Evolutionary conservation across 208 protist species (phyloP).

Genomic region (Spongospora subterranea): DNA sequence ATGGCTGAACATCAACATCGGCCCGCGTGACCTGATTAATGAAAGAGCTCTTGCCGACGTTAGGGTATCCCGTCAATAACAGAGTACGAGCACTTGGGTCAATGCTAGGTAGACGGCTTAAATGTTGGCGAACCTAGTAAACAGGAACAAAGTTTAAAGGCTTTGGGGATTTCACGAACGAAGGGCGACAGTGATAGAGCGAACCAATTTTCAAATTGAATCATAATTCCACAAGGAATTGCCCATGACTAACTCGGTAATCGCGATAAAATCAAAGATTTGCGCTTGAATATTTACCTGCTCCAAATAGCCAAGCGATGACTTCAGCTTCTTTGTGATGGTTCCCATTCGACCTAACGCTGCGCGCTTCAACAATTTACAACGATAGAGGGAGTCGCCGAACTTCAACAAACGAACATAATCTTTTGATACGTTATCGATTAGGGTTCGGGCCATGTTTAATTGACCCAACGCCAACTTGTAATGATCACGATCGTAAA

Average conservation of each 20-base stretch:
- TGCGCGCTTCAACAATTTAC: slow-evolving; percentile 99
- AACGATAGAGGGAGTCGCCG: slow-evolving; percentile 89
- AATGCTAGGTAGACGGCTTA: slow-evolving; percentile 98
- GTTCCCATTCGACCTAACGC: slow-evolving; percentile 90
- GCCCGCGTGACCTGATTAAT: slow-evolving; percentile 99
- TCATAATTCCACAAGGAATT: not conserved
- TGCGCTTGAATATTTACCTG: slow-evolving; percentile 76
- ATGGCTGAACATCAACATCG: slow-evolving; percentile 99
- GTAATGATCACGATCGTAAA: slow-evolving; percentile 99
- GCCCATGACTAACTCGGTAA: too few species aligned
- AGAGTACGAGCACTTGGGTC: slow-evolving; percentile 98
- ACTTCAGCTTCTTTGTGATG: slow-evolving; percentile 74
- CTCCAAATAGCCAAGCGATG: slow-evolving; percentile 96
- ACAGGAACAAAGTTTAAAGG: too few species aligned
- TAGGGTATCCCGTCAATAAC: slow-evolving; percentile 97
- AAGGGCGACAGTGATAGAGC: not conserved
- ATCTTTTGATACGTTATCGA: slow-evolving; percentile 96
- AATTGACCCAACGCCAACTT: slow-evolving; percentile 99
- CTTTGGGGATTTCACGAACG: too few species aligned
- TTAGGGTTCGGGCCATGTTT: slow-evolving; percentile 91
- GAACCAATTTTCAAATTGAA: not conserved
- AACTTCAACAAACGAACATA: slow-evolving; percentile 89
- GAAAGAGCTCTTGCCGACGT: slow-evolving; percentile 99
- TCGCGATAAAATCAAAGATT: not conserved
- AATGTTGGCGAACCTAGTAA: slow-evolving; percentile 98